Conservation (phyloP, 768 basidiomycete species). For the Tylopilus subfusipes region DNA sequence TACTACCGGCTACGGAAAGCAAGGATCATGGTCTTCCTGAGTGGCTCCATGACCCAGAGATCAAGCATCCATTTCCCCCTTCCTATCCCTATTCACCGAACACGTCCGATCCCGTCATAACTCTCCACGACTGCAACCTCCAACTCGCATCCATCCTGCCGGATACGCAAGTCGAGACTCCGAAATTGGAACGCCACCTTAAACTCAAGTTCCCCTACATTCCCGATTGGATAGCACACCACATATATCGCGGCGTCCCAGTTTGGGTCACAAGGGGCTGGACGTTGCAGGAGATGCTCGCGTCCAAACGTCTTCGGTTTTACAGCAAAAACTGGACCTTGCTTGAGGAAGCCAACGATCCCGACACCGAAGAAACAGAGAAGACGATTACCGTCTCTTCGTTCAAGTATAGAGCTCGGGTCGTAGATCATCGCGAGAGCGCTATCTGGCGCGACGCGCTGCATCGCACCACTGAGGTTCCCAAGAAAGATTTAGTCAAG, state of each 20-base stretch:
- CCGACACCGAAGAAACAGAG: conserved; percentile 10
- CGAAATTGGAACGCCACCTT: conserved; percentile 11
- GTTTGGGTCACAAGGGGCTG: conserved; percentile 24
- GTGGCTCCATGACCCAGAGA: conserved; percentile 21
- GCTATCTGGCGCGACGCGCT: conserved; percentile 15
- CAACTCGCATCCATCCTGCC: conserved; percentile 8
- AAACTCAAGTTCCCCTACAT: not conserved
- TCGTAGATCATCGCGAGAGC: conserved; percentile 19
- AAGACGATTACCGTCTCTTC: conserved; percentile 8
- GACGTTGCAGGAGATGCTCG: conserved; percentile 29
- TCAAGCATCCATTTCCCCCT: conserved; percentile 10
- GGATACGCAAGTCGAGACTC: conserved; percentile 25
- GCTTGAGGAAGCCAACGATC: conserved; percentile 23
- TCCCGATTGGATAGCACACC: not conserved
- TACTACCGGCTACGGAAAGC: conserved; percentile 1
- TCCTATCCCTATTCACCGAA: not conserved
- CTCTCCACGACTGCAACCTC: conserved; percentile 6
- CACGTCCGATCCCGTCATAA: not conserved
- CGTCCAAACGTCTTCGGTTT: conserved; percentile 27
- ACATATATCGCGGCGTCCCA: conserved; percentile 9
- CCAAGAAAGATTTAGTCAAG: not conserved
- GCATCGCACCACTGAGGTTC: conserved; percentile 14
- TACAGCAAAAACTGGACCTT: conserved; percentile 25
- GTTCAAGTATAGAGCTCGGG: conserved; percentile 18
- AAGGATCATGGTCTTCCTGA: not conserved